Evolutionary conservation across 176 grass and related monocot species (phyloP).

Genomic region (Oryza officinalis): DNA sequence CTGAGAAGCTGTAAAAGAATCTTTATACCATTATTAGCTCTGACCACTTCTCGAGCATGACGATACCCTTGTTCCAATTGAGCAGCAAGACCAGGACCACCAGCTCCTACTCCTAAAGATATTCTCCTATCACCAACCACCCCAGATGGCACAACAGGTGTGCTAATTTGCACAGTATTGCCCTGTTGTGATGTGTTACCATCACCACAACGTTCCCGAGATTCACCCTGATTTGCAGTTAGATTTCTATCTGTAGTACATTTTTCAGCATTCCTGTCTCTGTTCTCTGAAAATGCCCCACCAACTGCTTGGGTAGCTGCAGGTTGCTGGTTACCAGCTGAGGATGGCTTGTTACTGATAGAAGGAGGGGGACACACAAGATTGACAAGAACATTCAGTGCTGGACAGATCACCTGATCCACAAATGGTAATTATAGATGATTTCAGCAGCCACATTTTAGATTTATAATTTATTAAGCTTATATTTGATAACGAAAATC

Average conservation of each 20-base stretch:
- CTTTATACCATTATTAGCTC: constrained; percentile 98
- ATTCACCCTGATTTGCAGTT: constrained; percentile 51
- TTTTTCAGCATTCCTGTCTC: constrained; percentile 65
- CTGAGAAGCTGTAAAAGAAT: constrained; percentile 91
- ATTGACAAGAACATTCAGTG: constrained; percentile 93
- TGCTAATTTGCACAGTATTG: constrained; percentile 23
- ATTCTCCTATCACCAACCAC: constrained; percentile 86
- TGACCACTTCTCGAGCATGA: constrained; percentile 91
- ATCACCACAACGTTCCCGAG: constrained; percentile 48
- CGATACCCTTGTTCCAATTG: constrained; percentile 96
- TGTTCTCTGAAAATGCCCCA: constrained; percentile 57
- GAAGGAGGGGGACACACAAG: constrained; percentile 97
- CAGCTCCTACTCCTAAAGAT: constrained; percentile 82
- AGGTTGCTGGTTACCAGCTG: constrained; percentile 61
- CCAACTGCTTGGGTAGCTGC: constrained; percentile 46
- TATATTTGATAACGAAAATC: constrained; percentile 39
- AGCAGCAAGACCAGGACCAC: constrained; percentile 93
- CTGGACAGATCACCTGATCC: constrained; percentile 84
- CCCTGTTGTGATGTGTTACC: constrained; percentile 43
- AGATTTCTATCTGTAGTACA: constrained; percentile 45
- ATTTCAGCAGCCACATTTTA: background rate
- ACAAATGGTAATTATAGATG: constrained; percentile 17
- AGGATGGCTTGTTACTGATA: constrained; percentile 84
- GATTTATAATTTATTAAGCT: constrained; percentile 6
- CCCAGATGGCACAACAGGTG: constrained; percentile 65